Evolutionary conservation across 257 asterid genomes (phyloP).

Genomic region (Solanum virginianum): DNA sequence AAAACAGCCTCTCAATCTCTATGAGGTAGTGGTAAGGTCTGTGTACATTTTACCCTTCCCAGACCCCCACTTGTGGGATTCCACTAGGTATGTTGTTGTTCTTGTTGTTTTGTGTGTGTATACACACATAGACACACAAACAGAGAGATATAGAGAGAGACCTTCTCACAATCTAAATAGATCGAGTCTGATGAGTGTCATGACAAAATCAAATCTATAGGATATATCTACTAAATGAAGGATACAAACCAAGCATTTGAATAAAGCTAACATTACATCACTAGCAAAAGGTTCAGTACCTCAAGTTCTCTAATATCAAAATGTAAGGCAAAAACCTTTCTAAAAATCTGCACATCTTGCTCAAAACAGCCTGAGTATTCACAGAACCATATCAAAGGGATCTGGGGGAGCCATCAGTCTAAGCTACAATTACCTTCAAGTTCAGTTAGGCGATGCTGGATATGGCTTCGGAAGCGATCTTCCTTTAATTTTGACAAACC

Average conservation of each 20-base stretch:
- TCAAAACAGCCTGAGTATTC: background rate
- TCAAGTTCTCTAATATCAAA: background rate
- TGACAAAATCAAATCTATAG: background rate
- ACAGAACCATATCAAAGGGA: background rate
- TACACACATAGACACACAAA: no score
- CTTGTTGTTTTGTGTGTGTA: no score
- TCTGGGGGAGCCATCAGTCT: background rate
- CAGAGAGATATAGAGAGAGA: no score
- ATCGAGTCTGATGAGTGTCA: background rate
- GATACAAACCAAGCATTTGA: background rate
- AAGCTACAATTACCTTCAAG: conserved; percentile 64
- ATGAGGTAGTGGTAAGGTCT: no score
- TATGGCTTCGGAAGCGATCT: conserved; percentile 45
- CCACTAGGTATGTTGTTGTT: no score
- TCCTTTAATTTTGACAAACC: conserved; percentile 52
- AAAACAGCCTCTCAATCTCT: no score
- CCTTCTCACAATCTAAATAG: background rate
- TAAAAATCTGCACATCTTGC: background rate
- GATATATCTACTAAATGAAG: background rate
- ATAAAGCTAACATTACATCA: background rate
- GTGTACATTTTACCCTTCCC: no score
- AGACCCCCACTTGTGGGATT: no score
- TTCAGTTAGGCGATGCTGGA: conserved; percentile 62
- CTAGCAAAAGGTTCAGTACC: background rate
- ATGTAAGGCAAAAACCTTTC: background rate